Evolutionary conservation across 805 yeast genomes (phyloP).

Genomic region (Pichia ethanolica): DNA sequence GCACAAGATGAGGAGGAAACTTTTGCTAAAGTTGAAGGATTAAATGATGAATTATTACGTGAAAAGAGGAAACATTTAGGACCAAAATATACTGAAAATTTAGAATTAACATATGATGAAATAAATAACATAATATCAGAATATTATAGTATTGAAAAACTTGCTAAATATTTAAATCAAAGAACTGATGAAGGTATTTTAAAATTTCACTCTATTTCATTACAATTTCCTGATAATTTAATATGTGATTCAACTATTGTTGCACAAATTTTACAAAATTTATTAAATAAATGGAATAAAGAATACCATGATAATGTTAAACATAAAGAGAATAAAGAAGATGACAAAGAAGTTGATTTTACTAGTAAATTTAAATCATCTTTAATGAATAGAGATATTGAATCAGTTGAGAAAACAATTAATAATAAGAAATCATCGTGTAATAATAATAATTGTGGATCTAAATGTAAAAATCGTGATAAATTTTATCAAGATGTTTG

Average conservation of each 20-base stretch:
- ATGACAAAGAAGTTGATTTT: constrained; percentile 10
- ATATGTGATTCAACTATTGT: constrained; percentile 74
- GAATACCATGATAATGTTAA: constrained; percentile 6
- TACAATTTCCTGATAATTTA: constrained; percentile 84
- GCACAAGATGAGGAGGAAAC: constrained; percentile 57
- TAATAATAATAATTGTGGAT: constrained; percentile 23
- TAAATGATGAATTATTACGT: constrained; percentile 17
- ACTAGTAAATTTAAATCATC: neutral
- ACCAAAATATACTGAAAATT: constrained; percentile 23
- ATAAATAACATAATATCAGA: constrained; percentile 31
- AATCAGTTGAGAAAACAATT: constrained; percentile 21
- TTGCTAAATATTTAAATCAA: constrained; percentile 18
- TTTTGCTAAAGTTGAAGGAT: constrained; percentile 32
- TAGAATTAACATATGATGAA: constrained; percentile 19
- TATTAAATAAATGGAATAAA: constrained; percentile 17
- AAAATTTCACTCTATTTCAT: constrained; percentile 49
- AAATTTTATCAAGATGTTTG: constrained; percentile 40
- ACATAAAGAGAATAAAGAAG: constrained; percentile 3
- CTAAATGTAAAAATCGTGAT: constrained; percentile 18
- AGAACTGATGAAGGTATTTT: constrained; percentile 22
- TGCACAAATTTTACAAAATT: constrained; percentile 43
- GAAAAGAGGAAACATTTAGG: constrained; percentile 21
- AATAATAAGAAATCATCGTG: constrained; percentile 24
- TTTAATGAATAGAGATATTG: constrained; percentile 4
- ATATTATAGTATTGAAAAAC: constrained; percentile 44